Percentiles rank a stretch among this genome's conserved stretches.
Conservation (phyloP, 352 stramenopile species). For the Pythium rhizo-oryzae region DNA sequence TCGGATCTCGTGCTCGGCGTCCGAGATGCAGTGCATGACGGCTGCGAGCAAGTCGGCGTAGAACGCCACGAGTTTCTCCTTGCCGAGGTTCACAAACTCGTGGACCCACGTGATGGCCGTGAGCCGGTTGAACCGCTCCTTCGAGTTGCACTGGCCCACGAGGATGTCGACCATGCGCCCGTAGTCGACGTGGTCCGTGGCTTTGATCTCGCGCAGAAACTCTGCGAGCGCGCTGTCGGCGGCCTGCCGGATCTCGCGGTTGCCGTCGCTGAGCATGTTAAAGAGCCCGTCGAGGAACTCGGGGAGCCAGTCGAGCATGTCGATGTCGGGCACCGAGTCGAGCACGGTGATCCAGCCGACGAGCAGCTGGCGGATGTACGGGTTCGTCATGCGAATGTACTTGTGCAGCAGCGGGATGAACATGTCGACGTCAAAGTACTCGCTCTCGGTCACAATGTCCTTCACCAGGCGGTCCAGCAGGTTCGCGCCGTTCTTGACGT, state of each 20-base stretch:
- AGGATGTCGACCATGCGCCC: conserved; percentile 98
- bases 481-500: conserved; percentile 98
- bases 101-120: conserved; percentile 98
- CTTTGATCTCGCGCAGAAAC: conserved; percentile 97
- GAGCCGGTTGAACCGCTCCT: conserved; percentile 96
- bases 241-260: conserved; percentile 97
- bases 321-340: conserved; percentile 98
- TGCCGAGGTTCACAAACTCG: conserved; percentile 97
- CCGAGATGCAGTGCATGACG: conserved; percentile 98
- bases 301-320: conserved; percentile 98
- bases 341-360: conserved; percentile 98
- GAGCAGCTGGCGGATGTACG: conserved; percentile 99
- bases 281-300: conserved; percentile 99
- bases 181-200: conserved; percentile 96
- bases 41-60: conserved; percentile 96
- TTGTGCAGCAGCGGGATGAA: conserved; percentile 99
- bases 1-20: conserved; percentile 96
- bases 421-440: conserved; percentile 98
- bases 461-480: conserved; percentile 94
- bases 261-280: conserved; percentile 99
- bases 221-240: conserved; percentile 94
- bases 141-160: conserved; percentile 96
- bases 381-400: conserved; percentile 99
- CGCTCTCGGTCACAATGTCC: conserved; percentile 99
- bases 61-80: conserved; percentile 95